A percentile compares a stretch with the other conserved stretches of the same genome.
phyloP scores from a whole-genome alignment of 2,329 filamentous ascomycete genomes.

The Colletotrichum musae region DNA sequence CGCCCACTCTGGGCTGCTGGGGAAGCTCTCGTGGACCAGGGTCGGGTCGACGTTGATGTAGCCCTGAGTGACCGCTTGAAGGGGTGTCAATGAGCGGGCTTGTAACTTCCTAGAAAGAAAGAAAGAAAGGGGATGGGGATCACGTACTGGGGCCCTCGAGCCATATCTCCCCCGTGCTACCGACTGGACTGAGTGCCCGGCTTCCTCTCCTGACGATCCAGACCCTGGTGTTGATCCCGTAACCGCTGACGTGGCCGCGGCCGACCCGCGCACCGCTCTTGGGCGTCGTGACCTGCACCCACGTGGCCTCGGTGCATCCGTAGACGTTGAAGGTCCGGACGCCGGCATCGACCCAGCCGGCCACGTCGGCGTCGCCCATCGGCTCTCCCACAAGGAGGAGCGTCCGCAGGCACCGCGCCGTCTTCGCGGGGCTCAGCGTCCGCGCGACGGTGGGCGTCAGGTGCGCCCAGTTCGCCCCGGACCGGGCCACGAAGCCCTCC shows the following conservation, averaged over 20 bases:
- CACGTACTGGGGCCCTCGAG: conserved; percentile 40
- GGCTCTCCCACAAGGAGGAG: conserved; percentile 8
- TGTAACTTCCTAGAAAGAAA: too few relatives aligned
- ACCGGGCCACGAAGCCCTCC: conserved; percentile 38
- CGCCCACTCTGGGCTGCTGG: conserved; percentile 15
- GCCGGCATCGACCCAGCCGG: conserved; percentile 8
- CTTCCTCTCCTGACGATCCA: conserved; percentile 47
- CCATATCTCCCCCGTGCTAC: conserved; percentile 39
- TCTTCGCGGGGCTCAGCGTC: background rate
- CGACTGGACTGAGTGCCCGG: conserved; percentile 46
- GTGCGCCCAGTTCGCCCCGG: conserved; percentile 22
- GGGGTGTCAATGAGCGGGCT: too few relatives aligned
- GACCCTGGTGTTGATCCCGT: conserved; percentile 43
- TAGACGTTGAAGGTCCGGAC: conserved; percentile 10
- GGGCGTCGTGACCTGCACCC: background rate
- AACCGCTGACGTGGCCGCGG: conserved; percentile 39
- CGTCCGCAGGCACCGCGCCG: background rate
- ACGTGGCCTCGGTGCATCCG: conserved; percentile 11
- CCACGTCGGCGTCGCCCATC: conserved; percentile 3
- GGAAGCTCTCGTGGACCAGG: conserved; percentile 39
- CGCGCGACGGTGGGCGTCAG: conserved; percentile 14
- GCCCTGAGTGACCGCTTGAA: too few relatives aligned
- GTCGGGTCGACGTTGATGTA: too few relatives aligned
- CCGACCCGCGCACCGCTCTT: background rate
- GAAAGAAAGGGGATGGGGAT: background rate